Evolutionary conservation across 495 filamentous ascomycete species (phyloP), one percentile per base, ranked within the genome.

Genomic region (Talaromyces wortmannii): DNA sequence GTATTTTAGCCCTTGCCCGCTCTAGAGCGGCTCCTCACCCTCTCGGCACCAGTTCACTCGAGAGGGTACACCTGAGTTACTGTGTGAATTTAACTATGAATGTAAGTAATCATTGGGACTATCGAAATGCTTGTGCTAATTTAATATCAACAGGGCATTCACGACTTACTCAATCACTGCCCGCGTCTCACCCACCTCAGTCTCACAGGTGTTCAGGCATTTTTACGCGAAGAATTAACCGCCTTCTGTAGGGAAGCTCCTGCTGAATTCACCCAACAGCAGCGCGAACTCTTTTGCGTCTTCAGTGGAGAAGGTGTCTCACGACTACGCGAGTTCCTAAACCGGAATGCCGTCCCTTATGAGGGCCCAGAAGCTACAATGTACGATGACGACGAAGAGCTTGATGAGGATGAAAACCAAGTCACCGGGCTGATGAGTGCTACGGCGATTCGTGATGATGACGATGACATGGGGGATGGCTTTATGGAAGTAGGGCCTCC

Each of bases 51-150:
- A 79, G 87, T 71, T 76, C 76, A 59, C 71, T 99, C 50, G 95
- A 99, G 71, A 76, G 95, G 52, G 94, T 99, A 8, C 95, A 99
- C 78, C 78, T 99, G 29, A 97, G 92, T 70, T 99, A 99, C 64
- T 99, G 95, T 69, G 83, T 85, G 18, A 81, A 88, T 56, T 64
- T 98, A 55, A 92, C 85, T 0, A 74, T 95, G 49, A 73, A 77
- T 61, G 94, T 96, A 81, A 72, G 88, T 66, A 6, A 15, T 52
- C 48, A 31, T 50, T 32, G 11, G 46, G 57, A 7, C 52, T 18
- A 49, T 66, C 49, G 36, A 60, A 66, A 58, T 59, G 33, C 44
- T 45, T 43, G 40, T 45, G 48, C 61, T 65, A 32, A 71, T 45
- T 43, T 15, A 29, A n/a, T n/a, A 18, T 36, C 2, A 50, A 7